These are phyloP conservation scores for Geoglossum cookeanum DNA, from an alignment of 2,329 filamentous ascomycete species.

Conservation along the genomic window DNA sequence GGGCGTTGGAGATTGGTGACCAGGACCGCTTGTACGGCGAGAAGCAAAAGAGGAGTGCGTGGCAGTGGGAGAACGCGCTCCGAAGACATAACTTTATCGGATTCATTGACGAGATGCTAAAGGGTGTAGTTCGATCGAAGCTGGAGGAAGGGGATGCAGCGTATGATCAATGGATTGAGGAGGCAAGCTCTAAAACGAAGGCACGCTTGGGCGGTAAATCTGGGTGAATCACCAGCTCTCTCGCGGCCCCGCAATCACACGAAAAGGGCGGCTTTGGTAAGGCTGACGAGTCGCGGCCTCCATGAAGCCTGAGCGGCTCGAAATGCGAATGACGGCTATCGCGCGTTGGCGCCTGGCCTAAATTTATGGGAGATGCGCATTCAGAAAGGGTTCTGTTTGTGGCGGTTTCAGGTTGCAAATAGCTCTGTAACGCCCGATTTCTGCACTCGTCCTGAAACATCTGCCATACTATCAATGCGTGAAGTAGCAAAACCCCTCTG, in stretches of 20 bases:
- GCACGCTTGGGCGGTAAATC: conserved; percentile 19
- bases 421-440: neutral
- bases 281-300: too few species aligned
- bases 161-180: conserved; percentile 56
- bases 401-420: neutral
- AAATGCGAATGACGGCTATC: too few species aligned
- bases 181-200: conserved; percentile 40
- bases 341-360: neutral
- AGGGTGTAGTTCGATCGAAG: conserved; percentile 64
- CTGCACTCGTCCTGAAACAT: neutral
- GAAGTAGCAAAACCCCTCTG: neutral
- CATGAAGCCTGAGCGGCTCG: too few species aligned
- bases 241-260: too few species aligned
- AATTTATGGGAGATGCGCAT: neutral
- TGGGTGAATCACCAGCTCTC: neutral
- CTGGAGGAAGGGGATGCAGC: conserved; percentile 42
- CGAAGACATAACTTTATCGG: conserved; percentile 90
- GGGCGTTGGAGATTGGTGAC: conserved; percentile 69
- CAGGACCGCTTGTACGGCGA: conserved; percentile 57
- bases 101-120: conserved; percentile 77
- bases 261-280: too few species aligned
- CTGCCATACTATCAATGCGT: neutral
- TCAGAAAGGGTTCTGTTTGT: neutral
- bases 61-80: conserved; percentile 90
- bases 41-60: conserved; percentile 64